These are phyloP conservation scores for Artemisia tridentata DNA, from an alignment of 129 eudicot species.

Conservation along the genomic window DNA sequence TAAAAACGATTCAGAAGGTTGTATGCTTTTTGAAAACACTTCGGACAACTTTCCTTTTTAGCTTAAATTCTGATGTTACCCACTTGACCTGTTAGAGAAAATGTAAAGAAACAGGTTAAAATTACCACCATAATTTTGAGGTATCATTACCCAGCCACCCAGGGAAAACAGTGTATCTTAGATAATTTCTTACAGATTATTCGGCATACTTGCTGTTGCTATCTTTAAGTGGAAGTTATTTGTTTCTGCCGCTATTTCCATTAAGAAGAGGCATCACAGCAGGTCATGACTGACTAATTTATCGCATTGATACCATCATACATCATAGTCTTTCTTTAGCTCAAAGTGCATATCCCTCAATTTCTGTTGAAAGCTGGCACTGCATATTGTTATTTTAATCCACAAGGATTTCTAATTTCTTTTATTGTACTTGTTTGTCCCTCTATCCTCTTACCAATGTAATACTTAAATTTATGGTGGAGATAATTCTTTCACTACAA, in stretches of 20 bases:
- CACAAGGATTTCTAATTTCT: background rate
- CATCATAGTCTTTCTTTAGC: background rate
- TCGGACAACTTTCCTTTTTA: background rate
- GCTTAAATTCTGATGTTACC: background rate
- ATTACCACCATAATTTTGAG: too few species aligned
- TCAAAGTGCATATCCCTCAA: background rate
- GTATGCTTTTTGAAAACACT: background rate
- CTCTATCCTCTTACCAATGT: background rate
- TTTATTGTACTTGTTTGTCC: background rate
- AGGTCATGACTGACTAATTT: background rate
- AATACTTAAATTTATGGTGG: background rate
- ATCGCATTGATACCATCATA: background rate
- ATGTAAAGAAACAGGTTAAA: too few species aligned
- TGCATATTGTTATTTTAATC: background rate
- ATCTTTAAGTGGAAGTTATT: background rate
- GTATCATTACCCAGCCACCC: too few species aligned
- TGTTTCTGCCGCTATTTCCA: background rate
- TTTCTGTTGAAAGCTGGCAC: background rate
- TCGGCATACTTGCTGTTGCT: background rate
- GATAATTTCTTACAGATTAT: background rate
- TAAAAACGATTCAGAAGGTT: background rate
- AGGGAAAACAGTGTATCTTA: background rate
- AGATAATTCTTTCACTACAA: background rate
- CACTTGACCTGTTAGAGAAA: background rate
- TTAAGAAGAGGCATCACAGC: background rate